Evolutionary conservation across 495 filamentous ascomycete species (phyloP), one percentile per base, ranked within the genome.

Genomic region (Tuber borchii): DNA sequence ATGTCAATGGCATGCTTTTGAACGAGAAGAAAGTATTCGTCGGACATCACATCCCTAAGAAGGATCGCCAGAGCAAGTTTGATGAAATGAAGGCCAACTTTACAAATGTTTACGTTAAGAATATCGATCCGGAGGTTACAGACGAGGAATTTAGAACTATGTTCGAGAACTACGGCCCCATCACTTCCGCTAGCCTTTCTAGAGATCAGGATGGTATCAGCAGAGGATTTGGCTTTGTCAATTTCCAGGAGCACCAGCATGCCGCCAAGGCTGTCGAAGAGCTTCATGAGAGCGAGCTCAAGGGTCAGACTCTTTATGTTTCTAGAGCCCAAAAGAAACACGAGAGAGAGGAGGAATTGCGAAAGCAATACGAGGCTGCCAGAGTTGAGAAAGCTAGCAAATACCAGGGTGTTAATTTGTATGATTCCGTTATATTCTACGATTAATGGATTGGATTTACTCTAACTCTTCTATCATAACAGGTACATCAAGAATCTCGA

Each of bases 21-120:
- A 98, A 98, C 86, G 95, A 99, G 90, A 99, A 99, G 91, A 99
- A 99, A 89, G 95, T 99, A 71, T 99, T 94, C 82, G 95, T 99
- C 80, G 95, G 95, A 74, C 94, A 97, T 86, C 95, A 99, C 87
- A 97, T 99, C 84, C 95, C 95, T 81, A 97, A 97, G 92, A 99
- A 99, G 89, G 95, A 99, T 82, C 96, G 95, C 80, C 94, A 97
- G 88, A 97, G 93, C 93, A 99, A 99, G 88, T 98, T 97, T 84
- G 95, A 99, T 88, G 95, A 99, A 89, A 99, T 99, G 95, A 98
- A 98, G 90, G 95, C 96, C 85, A 98, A 99, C 89, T 99, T 97
- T 88, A 99, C 95, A 87, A 99, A 99, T 85, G 90, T 98, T 84
- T 99, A 98, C 86, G 93, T 99, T 86, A 99, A 99, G 91, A 99